Percentiles rank a stretch among this genome's conserved stretches.
phyloP scores from a whole-genome alignment of 768 basidiomycete genomes.

The Pisolithus marmoratus region DNA sequence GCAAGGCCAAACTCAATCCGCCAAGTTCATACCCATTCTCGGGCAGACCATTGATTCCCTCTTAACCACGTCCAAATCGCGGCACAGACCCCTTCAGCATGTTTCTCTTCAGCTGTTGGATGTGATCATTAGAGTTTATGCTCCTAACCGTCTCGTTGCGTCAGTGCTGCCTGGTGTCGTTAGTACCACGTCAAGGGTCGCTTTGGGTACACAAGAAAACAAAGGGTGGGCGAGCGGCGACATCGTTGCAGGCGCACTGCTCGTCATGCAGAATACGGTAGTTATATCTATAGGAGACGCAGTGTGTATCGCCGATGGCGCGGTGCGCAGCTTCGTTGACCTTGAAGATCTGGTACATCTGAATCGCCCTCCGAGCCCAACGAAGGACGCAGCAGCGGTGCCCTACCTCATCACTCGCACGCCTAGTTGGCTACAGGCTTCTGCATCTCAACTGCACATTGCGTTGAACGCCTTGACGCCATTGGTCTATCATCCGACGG shows the following conservation, averaged over 20 bases:
- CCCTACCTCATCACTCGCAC: slow-evolving; percentile 55
- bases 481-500: slow-evolving; percentile 65
- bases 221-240: slow-evolving; percentile 75
- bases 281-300: slow-evolving; percentile 61
- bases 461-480: slow-evolving; percentile 74
- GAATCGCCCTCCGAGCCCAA: slow-evolving; percentile 8
- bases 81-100: slow-evolving; percentile 55
- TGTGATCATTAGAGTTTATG: slow-evolving; percentile 44
- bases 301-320: slow-evolving; percentile 58
- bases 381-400: slow-evolving; percentile 22
- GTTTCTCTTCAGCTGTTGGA: slow-evolving; percentile 54
- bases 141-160: slow-evolving; percentile 48
- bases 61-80: slow-evolving; percentile 52
- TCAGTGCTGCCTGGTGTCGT: slow-evolving; percentile 81
- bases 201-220: slow-evolving; percentile 45
- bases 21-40: slow-evolving; percentile 65
- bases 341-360: slow-evolving; percentile 58
- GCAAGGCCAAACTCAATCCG: slow-evolving; percentile 33
- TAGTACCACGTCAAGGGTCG: slow-evolving; percentile 68
- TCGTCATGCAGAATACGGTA: slow-evolving; percentile 50
- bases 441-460: slow-evolving; percentile 76
- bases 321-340: slow-evolving; percentile 45
- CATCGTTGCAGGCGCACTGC: slow-evolving; percentile 51
- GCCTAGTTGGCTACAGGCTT: slow-evolving; percentile 73
- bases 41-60: slow-evolving; percentile 79